These are phyloP conservation scores for Trypanosoma melophagium DNA, from an alignment of 208 protist genomes.

Conservation along the genomic window DNA sequence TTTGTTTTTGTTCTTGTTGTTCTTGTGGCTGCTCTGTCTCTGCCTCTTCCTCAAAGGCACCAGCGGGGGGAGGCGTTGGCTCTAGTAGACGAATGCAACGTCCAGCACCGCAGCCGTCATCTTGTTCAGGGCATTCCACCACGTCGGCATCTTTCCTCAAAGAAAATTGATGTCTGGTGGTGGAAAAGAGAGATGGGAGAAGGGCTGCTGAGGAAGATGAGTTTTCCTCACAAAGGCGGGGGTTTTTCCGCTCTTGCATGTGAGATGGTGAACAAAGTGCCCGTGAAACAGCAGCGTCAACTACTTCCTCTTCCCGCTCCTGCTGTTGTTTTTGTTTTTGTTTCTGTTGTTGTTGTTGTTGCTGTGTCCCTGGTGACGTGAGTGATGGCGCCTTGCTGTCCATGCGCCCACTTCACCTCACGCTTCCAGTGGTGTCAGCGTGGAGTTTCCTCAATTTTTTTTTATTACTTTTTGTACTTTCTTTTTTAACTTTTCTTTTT, in stretches of 20 bases:
- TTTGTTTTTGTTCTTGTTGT: neutral
- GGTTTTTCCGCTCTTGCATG: constrained; percentile 6
- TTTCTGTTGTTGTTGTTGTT: neutral
- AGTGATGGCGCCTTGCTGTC: no score
- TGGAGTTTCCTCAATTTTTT: no score
- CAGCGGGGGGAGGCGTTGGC: constrained; percentile 20
- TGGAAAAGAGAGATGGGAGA: neutral
- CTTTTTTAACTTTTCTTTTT: no score
- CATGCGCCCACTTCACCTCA: no score
- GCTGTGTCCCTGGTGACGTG: neutral
- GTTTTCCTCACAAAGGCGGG: neutral
- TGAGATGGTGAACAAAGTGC: neutral
- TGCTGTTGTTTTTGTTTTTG: neutral
- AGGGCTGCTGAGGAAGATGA: neutral
- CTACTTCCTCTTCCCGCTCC: neutral
- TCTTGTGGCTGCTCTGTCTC: neutral
- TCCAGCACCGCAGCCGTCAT: constrained; percentile 4
- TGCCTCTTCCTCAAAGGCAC: neutral
- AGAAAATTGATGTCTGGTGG: neutral
- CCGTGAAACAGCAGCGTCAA: neutral
- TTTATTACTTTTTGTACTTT: no score
- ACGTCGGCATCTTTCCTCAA: neutral
- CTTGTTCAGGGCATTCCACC: neutral
- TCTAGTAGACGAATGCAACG: constrained; percentile 19
- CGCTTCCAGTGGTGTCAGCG: no score